Evolutionary conservation across 2,329 filamentous ascomycete genomes (phyloP), one percentile per base, ranked within the genome.

Genomic region (Waltergamsia citrina): DNA sequence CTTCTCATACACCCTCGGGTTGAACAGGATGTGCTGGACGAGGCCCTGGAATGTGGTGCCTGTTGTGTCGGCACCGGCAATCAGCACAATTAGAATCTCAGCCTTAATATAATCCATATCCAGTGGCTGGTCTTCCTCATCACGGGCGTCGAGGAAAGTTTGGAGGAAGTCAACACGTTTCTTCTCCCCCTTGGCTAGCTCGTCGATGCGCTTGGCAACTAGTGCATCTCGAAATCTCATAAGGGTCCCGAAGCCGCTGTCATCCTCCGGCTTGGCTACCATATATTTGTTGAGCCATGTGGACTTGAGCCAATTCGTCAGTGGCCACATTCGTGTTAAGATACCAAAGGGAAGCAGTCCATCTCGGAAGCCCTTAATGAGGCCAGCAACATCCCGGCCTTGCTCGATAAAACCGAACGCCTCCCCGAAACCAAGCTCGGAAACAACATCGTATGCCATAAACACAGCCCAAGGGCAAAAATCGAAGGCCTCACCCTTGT

Each of bases 171-270:
- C 72, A 7, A 19, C 16, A 5, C 36, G 59, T 2, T 57, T 45
- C 1, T 57, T 53, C 8, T 62, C 67, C 2, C 63, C 67, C 5
- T 53, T 47, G 32, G 63, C 54, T 14, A 73, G 57, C 33, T 71
- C 66, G 18, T 57, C 47, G 17, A 63, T 50, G 1, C 72, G 60
- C 40, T 71, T 51, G 16, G 52, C 45, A 36, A 76, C 62, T 3
- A 76, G 56, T 18, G 59, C 57, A 41, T 77, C 71, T 4, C 71
- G 65, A 48, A 74, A 75, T 7, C 67, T 57, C 69, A 76, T 75
- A 35, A 75, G 45, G 2, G 61, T 64, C 1, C 71, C 71, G 22
- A 75, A 71, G 1, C 70, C 71, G 10, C 59, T 64, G 25, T 70
- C 51, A 22, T 76, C 62, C 30, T 71, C 61, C 0, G 71, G 69